phyloP scores from a whole-genome alignment of 1,139 yeast genomes.

The Pichia sp. region DNA sequence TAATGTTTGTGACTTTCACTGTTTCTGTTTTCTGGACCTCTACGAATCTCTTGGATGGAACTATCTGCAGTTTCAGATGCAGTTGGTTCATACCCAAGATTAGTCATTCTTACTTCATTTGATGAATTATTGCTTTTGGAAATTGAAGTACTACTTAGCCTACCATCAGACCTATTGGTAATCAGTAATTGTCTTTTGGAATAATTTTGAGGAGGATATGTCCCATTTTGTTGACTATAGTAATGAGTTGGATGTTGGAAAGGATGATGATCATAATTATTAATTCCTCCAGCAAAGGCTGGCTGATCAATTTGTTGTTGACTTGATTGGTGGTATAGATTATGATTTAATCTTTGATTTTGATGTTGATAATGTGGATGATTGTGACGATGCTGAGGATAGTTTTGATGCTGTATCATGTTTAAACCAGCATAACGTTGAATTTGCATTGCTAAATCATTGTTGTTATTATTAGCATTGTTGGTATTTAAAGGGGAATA shows the following conservation, averaged over 20 bases:
- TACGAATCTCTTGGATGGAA: conserved; percentile 29
- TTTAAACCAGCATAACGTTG: not conserved
- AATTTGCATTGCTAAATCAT: not conserved
- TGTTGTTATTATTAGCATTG: not conserved
- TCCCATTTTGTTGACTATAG: not conserved
- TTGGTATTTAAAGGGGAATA: not conserved
- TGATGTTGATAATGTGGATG: conserved; percentile 6
- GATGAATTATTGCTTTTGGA: not conserved
- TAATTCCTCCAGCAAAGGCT: not conserved
- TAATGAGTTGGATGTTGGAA: conserved; percentile 4
- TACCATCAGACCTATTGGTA: conserved; percentile 21
- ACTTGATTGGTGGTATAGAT: not conserved
- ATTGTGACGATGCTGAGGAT: conserved; percentile 6
- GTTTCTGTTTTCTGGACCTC: conserved; percentile 29
- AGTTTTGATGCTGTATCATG: not conserved
- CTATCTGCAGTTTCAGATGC: conserved; percentile 18
- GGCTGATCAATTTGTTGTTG: not conserved
- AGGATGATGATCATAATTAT: conserved; percentile 3
- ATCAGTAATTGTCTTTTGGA: conserved; percentile 23
- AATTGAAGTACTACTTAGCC: conserved; percentile 14
- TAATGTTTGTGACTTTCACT: conserved; percentile 6
- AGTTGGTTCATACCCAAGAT: conserved; percentile 7
- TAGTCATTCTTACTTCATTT: conserved; percentile 11
- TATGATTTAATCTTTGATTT: conserved; percentile 4
- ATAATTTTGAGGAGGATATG: not conserved